Conservation (phyloP, 345 rosid genomes). For the Acer campestre region DNA sequence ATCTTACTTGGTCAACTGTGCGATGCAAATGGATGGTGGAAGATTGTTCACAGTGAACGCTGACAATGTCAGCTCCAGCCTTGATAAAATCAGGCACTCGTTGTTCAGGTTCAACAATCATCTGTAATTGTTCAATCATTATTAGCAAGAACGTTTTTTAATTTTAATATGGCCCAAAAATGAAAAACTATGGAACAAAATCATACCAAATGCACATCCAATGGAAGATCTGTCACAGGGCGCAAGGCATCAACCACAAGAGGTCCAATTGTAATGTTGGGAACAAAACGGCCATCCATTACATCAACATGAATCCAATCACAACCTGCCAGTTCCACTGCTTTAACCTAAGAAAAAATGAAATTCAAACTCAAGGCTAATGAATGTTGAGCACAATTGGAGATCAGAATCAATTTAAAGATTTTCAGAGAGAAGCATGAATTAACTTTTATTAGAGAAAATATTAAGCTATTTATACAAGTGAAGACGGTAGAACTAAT, state of each 20-base stretch:
- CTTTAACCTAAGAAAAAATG: slow-evolving; percentile 66
- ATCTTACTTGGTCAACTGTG: slow-evolving; percentile 64
- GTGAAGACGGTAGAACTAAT: no score
- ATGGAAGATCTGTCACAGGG: slow-evolving; percentile 90
- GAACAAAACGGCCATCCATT: slow-evolving; percentile 99
- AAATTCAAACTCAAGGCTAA: slow-evolving; percentile 24
- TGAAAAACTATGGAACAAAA: slow-evolving; percentile 16
- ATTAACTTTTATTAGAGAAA: no score
- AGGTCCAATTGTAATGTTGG: slow-evolving; percentile 97
- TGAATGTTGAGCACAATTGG: not conserved
- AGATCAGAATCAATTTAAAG: not conserved
- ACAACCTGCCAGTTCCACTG: slow-evolving; percentile 88
- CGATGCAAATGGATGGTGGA: slow-evolving; percentile 98
- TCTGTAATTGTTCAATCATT: slow-evolving; percentile 46
- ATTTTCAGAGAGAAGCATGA: no score
- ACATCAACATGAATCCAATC: slow-evolving; percentile 99
- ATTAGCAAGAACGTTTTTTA: slow-evolving; percentile 12
- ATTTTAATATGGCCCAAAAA: not conserved
- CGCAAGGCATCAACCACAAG: slow-evolving; percentile 95
- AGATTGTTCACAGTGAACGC: slow-evolving; percentile 94
- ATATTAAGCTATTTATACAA: no score
- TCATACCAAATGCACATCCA: slow-evolving; percentile 94
- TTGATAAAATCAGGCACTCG: slow-evolving; percentile 94
- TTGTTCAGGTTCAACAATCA: slow-evolving; percentile 97
- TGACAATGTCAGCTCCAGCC: slow-evolving; percentile 98